phyloP scores from a whole-genome alignment of 78 protist genomes.

The Protostelium mycophagum region DNA sequence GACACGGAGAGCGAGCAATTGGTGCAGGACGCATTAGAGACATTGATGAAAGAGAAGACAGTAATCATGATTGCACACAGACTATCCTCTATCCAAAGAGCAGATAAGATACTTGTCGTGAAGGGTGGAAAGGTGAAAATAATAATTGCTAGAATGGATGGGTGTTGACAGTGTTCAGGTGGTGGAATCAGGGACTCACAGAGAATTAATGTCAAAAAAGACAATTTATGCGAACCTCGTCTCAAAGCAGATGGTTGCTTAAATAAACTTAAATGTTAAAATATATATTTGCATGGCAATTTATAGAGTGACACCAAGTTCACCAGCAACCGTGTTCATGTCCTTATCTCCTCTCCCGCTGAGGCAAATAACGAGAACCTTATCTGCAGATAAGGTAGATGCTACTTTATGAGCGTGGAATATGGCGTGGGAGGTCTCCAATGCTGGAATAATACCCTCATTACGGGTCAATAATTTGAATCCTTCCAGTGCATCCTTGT shows the following conservation, averaged over 20 bases:
- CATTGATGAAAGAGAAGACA: conserved; percentile 57
- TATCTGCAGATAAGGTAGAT: conserved; percentile 46
- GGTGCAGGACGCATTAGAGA: conserved; percentile 83
- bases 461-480: conserved; percentile 9
- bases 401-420: conserved; percentile 47
- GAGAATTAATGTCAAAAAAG: conserved; percentile 30
- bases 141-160: conserved; percentile 29
- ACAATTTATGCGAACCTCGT: neutral
- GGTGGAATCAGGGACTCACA: conserved; percentile 64
- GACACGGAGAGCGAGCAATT: conserved; percentile 56
- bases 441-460: conserved; percentile 87
- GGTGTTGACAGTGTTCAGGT: conserved; percentile 19
- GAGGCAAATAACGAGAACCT: conserved; percentile 59
- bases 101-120: conserved; percentile 68
- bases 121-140: conserved; percentile 49
- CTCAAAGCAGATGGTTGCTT: neutral
- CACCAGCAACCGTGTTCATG: conserved; percentile 15
- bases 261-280: too few species aligned
- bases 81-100: conserved; percentile 71
- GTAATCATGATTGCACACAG: conserved; percentile 92
- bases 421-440: conserved; percentile 86
- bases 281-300: too few species aligned
- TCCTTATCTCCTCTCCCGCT: conserved; percentile 86
- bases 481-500: conserved; percentile 51
- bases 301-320: neutral